Percentiles rank a stretch among this genome's conserved stretches.
Conservation (phyloP, 1,284 basidiomycete species). For the Sparassis latifolia region DNA sequence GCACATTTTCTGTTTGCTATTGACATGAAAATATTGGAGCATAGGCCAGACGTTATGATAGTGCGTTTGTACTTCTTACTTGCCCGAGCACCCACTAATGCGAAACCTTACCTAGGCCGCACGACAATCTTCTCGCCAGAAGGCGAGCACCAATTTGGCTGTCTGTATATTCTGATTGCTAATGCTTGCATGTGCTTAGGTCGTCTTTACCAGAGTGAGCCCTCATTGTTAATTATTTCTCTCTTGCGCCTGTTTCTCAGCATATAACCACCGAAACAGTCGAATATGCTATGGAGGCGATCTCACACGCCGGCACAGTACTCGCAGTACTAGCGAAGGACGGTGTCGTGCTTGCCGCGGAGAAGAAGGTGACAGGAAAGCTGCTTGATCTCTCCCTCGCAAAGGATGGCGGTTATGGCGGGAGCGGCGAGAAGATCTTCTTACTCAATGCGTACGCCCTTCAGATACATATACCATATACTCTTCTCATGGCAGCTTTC, state of each 20-base stretch:
- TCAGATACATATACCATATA: not conserved
- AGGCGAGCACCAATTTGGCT: conserved; percentile 43
- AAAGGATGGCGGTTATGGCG: conserved; percentile 88
- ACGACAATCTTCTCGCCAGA: conserved; percentile 96
- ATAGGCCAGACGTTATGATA: conserved; percentile 86
- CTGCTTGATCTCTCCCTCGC: conserved; percentile 83
- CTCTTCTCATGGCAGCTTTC: no score
- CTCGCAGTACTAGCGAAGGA: conserved; percentile 93
- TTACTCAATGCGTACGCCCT: conserved; percentile 73
- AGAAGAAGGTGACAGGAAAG: conserved; percentile 99
- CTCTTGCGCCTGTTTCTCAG: not conserved
- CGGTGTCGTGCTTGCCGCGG: conserved; percentile 95
- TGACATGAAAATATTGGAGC: not conserved
- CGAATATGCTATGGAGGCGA: conserved; percentile 99
- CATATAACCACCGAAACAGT: conserved; percentile 40
- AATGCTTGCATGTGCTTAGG: conserved; percentile 37
- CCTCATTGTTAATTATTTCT: not conserved
- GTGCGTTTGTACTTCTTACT: conserved; percentile 39
- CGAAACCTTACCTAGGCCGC: conserved; percentile 48
- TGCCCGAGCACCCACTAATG: conserved; percentile 10
- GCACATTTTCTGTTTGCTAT: not conserved
- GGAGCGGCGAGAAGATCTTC: conserved; percentile 97
- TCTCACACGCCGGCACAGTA: conserved; percentile 94
- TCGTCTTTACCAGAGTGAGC: conserved; percentile 84
- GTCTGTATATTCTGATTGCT: not conserved